A percentile compares a stretch with the other conserved stretches of the same genome.
phyloP scores from a whole-genome alignment of 345 rosid genomes.

The Brassica rapa region DNA sequence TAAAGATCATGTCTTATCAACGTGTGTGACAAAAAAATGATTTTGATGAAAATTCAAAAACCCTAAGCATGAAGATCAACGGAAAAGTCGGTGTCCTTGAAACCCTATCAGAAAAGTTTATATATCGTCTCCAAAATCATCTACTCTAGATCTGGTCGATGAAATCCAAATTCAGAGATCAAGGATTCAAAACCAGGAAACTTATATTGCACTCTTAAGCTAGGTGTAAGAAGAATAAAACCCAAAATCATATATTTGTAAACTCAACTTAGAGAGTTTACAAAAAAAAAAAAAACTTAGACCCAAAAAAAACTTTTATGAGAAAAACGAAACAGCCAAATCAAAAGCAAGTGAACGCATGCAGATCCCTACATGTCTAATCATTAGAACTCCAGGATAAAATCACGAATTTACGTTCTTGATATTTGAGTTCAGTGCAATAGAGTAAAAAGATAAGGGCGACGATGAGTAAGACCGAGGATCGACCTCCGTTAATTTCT shows the following conservation, averaged over 20 bases:
- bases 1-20: neutral
- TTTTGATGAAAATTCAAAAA: constrained; percentile 2
- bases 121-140: constrained; percentile 11
- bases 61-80: constrained; percentile 5
- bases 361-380: neutral
- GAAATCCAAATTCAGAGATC: neutral
- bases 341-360: neutral
- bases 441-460: neutral
- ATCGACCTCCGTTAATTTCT: constrained; percentile 10
- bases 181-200: neutral
- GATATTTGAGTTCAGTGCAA: neutral
- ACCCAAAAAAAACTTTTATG: neutral
- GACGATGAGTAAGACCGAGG: neutral
- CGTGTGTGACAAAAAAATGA: neutral
- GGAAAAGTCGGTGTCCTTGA: neutral
- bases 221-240: neutral
- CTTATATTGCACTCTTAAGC: neutral
- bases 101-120: neutral
- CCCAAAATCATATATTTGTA: neutral
- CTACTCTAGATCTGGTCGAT: constrained; percentile 20
- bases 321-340: neutral
- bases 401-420: neutral
- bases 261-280: neutral
- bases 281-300: neutral
- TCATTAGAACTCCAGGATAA: neutral